These are phyloP conservation scores for Scheffersomyces segobiensis DNA, from an alignment of 1,139 yeast species.

Conservation along the genomic window DNA sequence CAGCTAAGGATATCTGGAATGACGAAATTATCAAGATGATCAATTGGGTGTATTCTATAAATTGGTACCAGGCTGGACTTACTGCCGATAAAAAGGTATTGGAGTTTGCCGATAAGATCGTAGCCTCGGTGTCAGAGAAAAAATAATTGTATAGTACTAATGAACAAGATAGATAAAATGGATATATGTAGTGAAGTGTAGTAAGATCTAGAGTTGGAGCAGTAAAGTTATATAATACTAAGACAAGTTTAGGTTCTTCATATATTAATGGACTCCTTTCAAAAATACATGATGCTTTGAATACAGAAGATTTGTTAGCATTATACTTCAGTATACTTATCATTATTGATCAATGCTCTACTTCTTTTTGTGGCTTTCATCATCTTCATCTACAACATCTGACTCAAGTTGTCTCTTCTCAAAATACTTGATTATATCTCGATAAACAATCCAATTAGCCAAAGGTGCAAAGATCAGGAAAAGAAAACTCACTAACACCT, in stretches of 20 bases:
- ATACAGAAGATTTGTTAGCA: not conserved
- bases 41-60: slow-evolving; percentile 61
- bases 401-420: slow-evolving; percentile 15
- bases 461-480: slow-evolving; percentile 68
- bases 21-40: slow-evolving; percentile 68
- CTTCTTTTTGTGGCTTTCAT: slow-evolving; percentile 6
- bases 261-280: too few relatives aligned
- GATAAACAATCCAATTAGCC: slow-evolving; percentile 51
- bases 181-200: not conserved
- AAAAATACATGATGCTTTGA: not conserved
- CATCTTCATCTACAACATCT: slow-evolving; percentile 1
- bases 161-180: slow-evolving; percentile 3
- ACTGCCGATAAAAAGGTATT: slow-evolving; percentile 36
- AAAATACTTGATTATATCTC: slow-evolving; percentile 56
- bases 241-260: too few relatives aligned
- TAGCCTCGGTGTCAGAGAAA: slow-evolving; percentile 22
- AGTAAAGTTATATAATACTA: too few relatives aligned
- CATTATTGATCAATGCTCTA: not conserved
- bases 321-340: not conserved
- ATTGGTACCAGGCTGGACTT: slow-evolving; percentile 48
- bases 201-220: not conserved
- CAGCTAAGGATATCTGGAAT: slow-evolving; percentile 81
- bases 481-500: slow-evolving; percentile 47
- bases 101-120: slow-evolving; percentile 33
- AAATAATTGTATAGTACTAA: slow-evolving; percentile 9